Evolutionary conservation across 805 yeast species (phyloP).

Genomic region (Candida jianshihensis): DNA sequence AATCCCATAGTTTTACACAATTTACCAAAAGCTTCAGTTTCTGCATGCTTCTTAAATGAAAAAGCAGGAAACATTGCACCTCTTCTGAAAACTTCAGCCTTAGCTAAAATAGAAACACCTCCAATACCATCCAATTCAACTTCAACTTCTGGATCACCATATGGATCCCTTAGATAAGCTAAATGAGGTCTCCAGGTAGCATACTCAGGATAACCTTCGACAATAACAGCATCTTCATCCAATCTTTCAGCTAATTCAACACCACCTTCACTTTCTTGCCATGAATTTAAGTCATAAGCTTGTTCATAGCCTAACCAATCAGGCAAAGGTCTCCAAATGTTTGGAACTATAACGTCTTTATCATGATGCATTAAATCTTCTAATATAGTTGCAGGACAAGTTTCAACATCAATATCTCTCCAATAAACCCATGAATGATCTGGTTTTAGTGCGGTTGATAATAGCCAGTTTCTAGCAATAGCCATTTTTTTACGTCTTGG

Average conservation of each 20-base stretch:
- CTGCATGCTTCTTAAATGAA: constrained; percentile 93
- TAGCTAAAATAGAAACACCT: constrained; percentile 88
- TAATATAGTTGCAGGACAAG: constrained; percentile 73
- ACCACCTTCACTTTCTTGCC: constrained; percentile 85
- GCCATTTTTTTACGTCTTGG: constrained; percentile 95
- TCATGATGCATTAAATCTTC: constrained; percentile 92
- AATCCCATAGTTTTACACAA: constrained; percentile 82
- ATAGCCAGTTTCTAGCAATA: constrained; percentile 89
- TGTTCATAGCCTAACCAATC: constrained; percentile 82
- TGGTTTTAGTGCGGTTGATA: constrained; percentile 80
- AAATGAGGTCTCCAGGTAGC: constrained; percentile 98
- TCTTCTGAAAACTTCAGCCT: constrained; percentile 75
- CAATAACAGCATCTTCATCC: constrained; percentile 93
- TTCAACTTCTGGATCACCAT: constrained; percentile 90
- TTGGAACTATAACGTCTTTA: constrained; percentile 90
- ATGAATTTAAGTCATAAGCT: constrained; percentile 77
- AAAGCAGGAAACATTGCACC: constrained; percentile 97
- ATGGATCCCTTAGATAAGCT: constrained; percentile 90
- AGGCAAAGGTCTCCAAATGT: constrained; percentile 86
- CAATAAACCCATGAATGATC: constrained; percentile 95
- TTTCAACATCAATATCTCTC: constrained; percentile 98
- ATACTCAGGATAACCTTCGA: constrained; percentile 95
- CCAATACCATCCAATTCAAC: constrained; percentile 96
- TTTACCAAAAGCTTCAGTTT: constrained; percentile 95
- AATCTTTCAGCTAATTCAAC: constrained; percentile 65